Conservation (phyloP, 2,329 filamentous ascomycete genomes). For the Cryphonectria naterciae region DNA sequence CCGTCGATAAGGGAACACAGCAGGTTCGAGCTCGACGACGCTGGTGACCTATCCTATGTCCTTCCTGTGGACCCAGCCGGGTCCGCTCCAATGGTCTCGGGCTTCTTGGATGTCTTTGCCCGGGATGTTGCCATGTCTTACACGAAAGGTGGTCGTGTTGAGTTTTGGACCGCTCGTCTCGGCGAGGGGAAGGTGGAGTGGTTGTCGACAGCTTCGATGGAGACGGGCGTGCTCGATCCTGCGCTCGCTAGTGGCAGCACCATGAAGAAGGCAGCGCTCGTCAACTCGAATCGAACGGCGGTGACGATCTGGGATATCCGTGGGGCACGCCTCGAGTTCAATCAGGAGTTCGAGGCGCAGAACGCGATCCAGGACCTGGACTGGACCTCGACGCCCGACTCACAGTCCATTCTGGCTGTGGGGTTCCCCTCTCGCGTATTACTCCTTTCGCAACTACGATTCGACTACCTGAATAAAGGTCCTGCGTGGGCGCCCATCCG, state of each 20-base stretch:
- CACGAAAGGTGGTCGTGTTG: constrained; percentile 72
- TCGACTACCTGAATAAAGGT: constrained; percentile 85
- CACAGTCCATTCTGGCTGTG: constrained; percentile 87
- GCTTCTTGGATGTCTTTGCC: constrained; percentile 84
- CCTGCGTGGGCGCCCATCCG: constrained; percentile 88
- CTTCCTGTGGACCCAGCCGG: constrained; percentile 88
- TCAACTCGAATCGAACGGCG: constrained; percentile 72
- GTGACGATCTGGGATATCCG: constrained; percentile 92
- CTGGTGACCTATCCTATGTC: constrained; percentile 66
- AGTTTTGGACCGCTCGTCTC: constrained; percentile 84
- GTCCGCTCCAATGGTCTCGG: constrained; percentile 69
- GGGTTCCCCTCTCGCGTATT: constrained; percentile 86
- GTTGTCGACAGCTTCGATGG: constrained; percentile 79
- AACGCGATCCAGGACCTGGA: constrained; percentile 85
- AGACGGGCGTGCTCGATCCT: constrained; percentile 74
- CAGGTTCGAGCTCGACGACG: constrained; percentile 67
- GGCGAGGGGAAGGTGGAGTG: constrained; percentile 72
- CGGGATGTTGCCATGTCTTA: constrained; percentile 87
- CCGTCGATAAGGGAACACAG: constrained; percentile 67
- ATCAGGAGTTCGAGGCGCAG: constrained; percentile 72
- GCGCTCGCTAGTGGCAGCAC: constrained; percentile 84
- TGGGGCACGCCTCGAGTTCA: constrained; percentile 79
- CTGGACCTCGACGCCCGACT: constrained; percentile 91
- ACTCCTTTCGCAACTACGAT: constrained; percentile 83
- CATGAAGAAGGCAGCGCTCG: constrained; percentile 83